Base-by-base conservation (phyloP, 2,329 filamentous ascomycete species). In the Fulvia fulva region DNA sequence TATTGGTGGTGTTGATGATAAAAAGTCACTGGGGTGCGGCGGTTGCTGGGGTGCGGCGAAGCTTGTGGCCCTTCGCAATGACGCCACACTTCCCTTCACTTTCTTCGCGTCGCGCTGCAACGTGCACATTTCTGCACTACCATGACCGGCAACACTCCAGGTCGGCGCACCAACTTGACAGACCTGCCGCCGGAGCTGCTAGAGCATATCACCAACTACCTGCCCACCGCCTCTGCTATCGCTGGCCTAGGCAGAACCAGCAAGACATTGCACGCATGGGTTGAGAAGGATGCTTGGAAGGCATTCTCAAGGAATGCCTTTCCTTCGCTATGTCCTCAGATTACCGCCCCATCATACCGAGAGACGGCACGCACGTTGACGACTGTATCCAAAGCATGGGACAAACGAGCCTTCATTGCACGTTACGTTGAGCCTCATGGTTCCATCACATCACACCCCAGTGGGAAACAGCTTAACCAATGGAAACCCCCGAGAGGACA, bases 381-480 rank as follows among this genome's bases (percentile, higher is more conserved):
- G 1, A 82, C 81, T 1, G 73, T 84, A 3, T 82, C 82, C 12
- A 77, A 80, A 28, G 83, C 84, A 19, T 80, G 83, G 75, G 80
- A 84, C 57, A 76, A 80, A 47, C 78, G 80, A 65, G 82, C 81
- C 1, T 76, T 86, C 21, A 69, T 84, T 19, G 81, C 81, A 37
- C 76, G 81, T 54, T 81, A 81, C 63, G 70, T 85, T 19, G 74
- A 79, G 43, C 81, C 78, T 0, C 59, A 67, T 3, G 66, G 67
- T 9, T 67, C 71, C 67, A 66, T 76, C 67, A 72, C 59, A 62
- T 60, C 65, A 6, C 76, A 57, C 55, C 68, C 64, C 8, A 67
- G 60, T 8, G 59, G 59, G 25, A 67, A 58, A 46, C 64, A 61
- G 51, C 51, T 70, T 5, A 59, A 70, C 59, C 64, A 69, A 71